Base-by-base conservation (phyloP, 768 basidiomycete genomes). In the Kwoniella sp. region DNA sequence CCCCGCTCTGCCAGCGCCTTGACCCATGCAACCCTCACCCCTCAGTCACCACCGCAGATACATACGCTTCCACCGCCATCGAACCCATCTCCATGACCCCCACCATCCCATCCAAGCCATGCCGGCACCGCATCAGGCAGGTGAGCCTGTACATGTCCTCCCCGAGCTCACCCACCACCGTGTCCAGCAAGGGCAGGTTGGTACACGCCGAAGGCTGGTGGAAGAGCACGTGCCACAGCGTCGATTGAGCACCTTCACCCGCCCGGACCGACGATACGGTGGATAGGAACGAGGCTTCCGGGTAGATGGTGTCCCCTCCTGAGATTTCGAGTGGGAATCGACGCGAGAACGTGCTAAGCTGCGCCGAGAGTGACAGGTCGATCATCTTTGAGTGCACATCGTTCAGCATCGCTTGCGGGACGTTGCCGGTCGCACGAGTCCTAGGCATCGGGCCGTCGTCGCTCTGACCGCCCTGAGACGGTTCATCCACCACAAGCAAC, bases 371-470 rank as follows among this genome's bases (percentile, higher is more conserved):
- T 8, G 59, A 45, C 20, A 62, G 50, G 43, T 66, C 62, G 28
- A 62, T 49, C 17, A 69, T 52, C 3, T 44, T 17, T 3, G 65
- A 41, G 4, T 46, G 23, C 2, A 58, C 52, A 46, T 69, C 67
- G 29, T 43, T 56, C 10, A 63, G 20, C 1, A 58, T 31, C 6
- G 61, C 45, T 11, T 41, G 29, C 3, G 59, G 45, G 12, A 59
- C 32, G 33, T 60, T 60, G 7, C 53, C 11, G n/a, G 36, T 29
- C 39, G 31, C 40, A 40, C 36, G 23, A 6, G 57, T 52, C 14
- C 28, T 31, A 10, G 42, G 48, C 14, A 50, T 38, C 17, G 28
- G 19, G 20, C 27, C 39, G 23, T 7, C 26, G 15, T 19, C 26
- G 26, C 27, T 5, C 5, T 15, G 10, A 12, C 28, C 15, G 5